Evolutionary conservation across 768 basidiomycete species (phyloP).

Genomic region (Pleurotus tuber-regium): DNA sequence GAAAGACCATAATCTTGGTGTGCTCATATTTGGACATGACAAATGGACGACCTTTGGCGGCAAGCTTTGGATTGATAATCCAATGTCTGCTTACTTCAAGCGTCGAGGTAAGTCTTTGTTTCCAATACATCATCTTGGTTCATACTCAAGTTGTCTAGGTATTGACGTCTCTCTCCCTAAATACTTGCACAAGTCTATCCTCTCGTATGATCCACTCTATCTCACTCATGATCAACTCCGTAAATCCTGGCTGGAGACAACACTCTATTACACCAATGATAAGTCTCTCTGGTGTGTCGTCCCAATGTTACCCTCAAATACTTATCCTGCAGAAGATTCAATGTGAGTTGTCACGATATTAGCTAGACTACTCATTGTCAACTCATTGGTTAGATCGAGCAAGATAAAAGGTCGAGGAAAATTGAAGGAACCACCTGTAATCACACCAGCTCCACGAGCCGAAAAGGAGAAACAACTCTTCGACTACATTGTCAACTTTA

Average conservation of each 20-base stretch:
- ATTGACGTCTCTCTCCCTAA: not conserved
- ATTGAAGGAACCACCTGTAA: not conserved
- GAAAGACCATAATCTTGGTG: not conserved
- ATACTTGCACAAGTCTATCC: not conserved
- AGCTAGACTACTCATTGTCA: not conserved
- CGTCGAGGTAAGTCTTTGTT: not conserved
- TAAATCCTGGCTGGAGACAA: not conserved
- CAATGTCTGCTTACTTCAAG: not conserved
- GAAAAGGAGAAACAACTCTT: slow-evolving; percentile 1
- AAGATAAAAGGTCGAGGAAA: not conserved
- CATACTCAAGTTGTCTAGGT: too few species aligned
- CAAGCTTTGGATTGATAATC: not conserved
- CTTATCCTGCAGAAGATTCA: not conserved
- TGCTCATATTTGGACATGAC: slow-evolving; percentile 3
- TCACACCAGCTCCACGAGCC: not conserved
- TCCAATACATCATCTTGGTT: not conserved
- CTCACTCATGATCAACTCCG: not conserved
- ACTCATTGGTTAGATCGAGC: not conserved
- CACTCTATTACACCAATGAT: not conserved
- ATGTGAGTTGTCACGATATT: not conserved
- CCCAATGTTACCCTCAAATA: slow-evolving; percentile 6
- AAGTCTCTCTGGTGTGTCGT: slow-evolving; percentile 4
- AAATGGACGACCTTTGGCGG: not conserved
- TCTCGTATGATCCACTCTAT: not conserved
- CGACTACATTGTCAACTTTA: slow-evolving; percentile 7